These are phyloP conservation scores for Talinum fruticosum DNA, from an alignment of 148 eudicot species.

Conservation along the genomic window DNA sequence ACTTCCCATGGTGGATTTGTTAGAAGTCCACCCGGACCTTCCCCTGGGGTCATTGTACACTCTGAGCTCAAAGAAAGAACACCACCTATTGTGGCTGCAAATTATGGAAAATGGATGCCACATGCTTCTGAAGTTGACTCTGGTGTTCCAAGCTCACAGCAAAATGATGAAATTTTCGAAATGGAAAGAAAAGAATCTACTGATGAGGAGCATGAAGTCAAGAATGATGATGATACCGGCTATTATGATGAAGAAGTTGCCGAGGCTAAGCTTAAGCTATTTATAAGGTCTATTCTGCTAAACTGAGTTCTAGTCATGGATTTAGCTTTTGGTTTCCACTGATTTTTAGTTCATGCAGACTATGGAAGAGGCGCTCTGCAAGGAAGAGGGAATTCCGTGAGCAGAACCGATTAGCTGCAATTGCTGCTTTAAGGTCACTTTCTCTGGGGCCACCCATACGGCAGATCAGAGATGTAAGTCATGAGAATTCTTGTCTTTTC, in stretches of 20 bases:
- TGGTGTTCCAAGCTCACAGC: conserved; percentile 25
- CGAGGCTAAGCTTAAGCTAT: conserved; percentile 70
- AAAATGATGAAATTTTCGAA: conserved; percentile 29
- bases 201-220: conserved; percentile 35
- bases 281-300: conserved; percentile 54
- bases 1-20: conserved; percentile 23
- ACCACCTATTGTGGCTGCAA: conserved; percentile 23
- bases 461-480: conserved; percentile 49
- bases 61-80: conserved; percentile 31
- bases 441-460: conserved; percentile 77
- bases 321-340: conserved; percentile 7
- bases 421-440: conserved; percentile 73
- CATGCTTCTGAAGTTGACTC: conserved; percentile 32
- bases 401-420: conserved; percentile 67
- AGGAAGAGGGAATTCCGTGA: conserved; percentile 64
- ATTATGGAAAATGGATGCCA: conserved; percentile 26
- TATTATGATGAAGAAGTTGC: conserved; percentile 66
- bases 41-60: conserved; percentile 30
- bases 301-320: conserved; percentile 15
- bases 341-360: conserved; percentile 43
- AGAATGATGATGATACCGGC: conserved; percentile 36
- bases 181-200: conserved; percentile 29
- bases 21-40: conserved; percentile 13
- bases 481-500: conserved; percentile 8
- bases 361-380: conserved; percentile 67